These are phyloP conservation scores for Erucastrum elatum DNA, from an alignment of 345 rosid species.

Conservation along the genomic window DNA sequence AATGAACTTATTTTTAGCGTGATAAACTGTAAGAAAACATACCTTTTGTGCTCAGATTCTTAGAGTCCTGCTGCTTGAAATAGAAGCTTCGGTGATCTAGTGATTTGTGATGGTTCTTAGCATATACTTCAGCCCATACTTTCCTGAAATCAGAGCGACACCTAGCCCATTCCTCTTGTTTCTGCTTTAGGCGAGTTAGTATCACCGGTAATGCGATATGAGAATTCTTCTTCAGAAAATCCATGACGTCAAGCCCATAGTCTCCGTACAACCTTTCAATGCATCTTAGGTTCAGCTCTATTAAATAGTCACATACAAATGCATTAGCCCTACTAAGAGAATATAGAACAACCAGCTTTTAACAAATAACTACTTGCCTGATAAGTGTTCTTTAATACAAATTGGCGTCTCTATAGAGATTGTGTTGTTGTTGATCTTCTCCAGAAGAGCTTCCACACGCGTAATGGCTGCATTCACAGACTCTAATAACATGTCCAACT, in stretches of 20 bases:
- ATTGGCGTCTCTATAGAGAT: constrained; percentile 63
- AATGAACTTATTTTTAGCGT: background rate
- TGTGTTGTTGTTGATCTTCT: constrained; percentile 68
- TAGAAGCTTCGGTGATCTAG: constrained; percentile 98
- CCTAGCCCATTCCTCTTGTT: constrained; percentile 98
- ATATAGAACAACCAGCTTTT: constrained; percentile 4
- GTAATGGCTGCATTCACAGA: constrained; percentile 78
- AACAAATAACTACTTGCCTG: constrained; percentile 53
- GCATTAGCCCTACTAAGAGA: constrained; percentile 6
- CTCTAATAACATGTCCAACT: constrained; percentile 94
- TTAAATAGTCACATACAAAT: constrained; percentile 31
- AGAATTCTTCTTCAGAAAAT: constrained; percentile 73
- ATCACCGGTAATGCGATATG: constrained; percentile 85
- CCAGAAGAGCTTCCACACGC: constrained; percentile 80
- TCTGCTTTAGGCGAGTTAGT: constrained; percentile 96
- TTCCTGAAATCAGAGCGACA: constrained; percentile 94
- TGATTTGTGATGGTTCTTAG: constrained; percentile 94
- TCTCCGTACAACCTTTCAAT: constrained; percentile 95
- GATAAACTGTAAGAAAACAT: constrained; percentile 21
- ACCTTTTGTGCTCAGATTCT: constrained; percentile 96
- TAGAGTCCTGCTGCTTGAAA: constrained; percentile 97
- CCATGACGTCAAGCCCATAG: constrained; percentile 96
- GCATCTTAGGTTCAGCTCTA: constrained; percentile 91
- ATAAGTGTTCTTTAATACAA: constrained; percentile 71
- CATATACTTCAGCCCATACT: constrained; percentile 97